Base-by-base conservation (phyloP, 805 yeast genomes). In the Saccharomycopsis selenospora region DNA sequence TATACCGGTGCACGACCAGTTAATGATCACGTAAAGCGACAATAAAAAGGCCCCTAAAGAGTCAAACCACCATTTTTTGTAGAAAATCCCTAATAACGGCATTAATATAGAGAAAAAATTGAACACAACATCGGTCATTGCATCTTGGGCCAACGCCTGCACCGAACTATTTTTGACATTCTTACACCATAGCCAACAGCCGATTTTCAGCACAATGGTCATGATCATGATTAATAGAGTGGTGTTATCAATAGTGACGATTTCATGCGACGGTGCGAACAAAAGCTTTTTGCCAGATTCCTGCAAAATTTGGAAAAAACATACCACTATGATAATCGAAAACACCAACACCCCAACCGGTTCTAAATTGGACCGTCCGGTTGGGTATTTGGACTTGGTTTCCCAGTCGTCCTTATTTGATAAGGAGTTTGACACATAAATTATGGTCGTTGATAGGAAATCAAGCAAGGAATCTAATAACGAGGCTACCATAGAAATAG, bases 81-180 rank as follows among this genome's bases (percentile, higher is more conserved):
- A 61, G n/a, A 61, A 56, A 47, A 70, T 66, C 1, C 91, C 91
- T 0, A 74, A 40, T 0, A 80, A 53, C 0, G 95, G 95, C 71
- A 85, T 82, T 13, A 85, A 52, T 23, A 85, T 71, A 1, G 93
- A 84, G 40, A 82, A 82, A 1, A 72, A 57, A 65, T 85, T 85
- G 69, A 85, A 85, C 2, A 84, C 73, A 27, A 85, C 75, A 62
- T 85, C 95, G 0, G 90, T 85, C 63, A 73, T 70, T 0, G 93
- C 93, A 64, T 85, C 95, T 62, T 84, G 91, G 1, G 90, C 86
- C 48, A 85, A 66, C 0, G 95, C 95, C 58, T 79, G 83, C 2
- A 85, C 82, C 0, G 89, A 79, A 14, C 82, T 75, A 13, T 87
- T 80, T 14, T 71, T 65, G 52, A 82, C 73, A 11, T 68, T 64